phyloP scores from a whole-genome alignment of 176 grass and related monocot species.

The Avena atlantica region DNA sequence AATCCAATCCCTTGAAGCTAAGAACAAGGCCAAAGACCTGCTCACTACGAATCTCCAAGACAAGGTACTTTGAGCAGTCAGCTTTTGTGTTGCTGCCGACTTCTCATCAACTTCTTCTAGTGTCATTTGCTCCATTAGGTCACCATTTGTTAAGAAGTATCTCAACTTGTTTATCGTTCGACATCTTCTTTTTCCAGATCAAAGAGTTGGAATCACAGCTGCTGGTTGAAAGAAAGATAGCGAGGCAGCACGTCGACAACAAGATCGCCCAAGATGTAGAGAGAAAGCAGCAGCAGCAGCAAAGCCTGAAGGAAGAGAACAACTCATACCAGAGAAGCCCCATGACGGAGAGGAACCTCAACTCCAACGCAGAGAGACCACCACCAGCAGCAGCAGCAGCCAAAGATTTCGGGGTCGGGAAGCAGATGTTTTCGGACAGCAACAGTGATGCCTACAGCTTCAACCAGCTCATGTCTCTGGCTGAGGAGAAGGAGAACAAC shows the following conservation, averaged over 20 bases:
- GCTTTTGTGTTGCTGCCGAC: not conserved
- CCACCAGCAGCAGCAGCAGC: constrained; percentile 14
- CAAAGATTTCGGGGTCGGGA: constrained; percentile 42
- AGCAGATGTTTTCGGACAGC: constrained; percentile 57
- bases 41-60: constrained; percentile 84
- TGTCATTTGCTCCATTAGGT: not conserved
- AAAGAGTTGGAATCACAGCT: constrained; percentile 94
- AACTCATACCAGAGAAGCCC: constrained; percentile 49
- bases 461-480: constrained; percentile 57
- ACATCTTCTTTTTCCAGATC: constrained; percentile 50
- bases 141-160: not conserved
- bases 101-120: not conserved
- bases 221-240: constrained; percentile 86
- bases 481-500: constrained; percentile 87
- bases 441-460: constrained; percentile 58
- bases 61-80: constrained; percentile 50
- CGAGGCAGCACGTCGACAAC: constrained; percentile 88
- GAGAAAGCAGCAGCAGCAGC: constrained; percentile 55
- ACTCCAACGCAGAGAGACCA: constrained; percentile 47
- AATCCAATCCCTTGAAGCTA: constrained; percentile 81
- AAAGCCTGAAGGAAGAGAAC: constrained; percentile 51
- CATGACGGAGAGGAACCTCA: constrained; percentile 54
- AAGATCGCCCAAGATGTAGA: constrained; percentile 78
- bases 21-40: constrained; percentile 85
- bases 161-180: not conserved